A percentile compares a stretch with the other conserved stretches of the same genome.
Evolutionary conservation across 768 basidiomycete genomes (phyloP).

Genomic region (Collybia sordida): DNA sequence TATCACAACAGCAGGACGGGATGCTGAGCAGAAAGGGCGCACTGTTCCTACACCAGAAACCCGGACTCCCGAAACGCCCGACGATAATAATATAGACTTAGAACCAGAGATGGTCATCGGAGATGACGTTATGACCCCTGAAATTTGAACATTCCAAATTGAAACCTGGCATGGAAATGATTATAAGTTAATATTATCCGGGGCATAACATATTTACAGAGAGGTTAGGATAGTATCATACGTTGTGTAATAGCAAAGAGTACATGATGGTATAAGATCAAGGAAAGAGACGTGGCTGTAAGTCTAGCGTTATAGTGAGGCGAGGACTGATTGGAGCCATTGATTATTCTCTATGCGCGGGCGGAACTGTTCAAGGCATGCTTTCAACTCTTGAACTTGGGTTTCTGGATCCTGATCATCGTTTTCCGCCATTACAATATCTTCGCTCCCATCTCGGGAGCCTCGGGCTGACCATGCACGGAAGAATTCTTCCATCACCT

Average conservation of each 20-base stretch:
- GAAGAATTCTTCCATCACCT: slow-evolving; percentile 79
- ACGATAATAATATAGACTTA: slow-evolving; percentile 1
- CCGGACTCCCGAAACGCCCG: background rate
- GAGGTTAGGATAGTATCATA: background rate
- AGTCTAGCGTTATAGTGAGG: slow-evolving; percentile 23
- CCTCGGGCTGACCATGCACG: slow-evolving; percentile 50
- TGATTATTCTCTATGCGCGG: slow-evolving; percentile 72
- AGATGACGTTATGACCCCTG: background rate
- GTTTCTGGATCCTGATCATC: slow-evolving; percentile 30
- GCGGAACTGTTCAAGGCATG: slow-evolving; percentile 63
- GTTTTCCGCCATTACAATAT: slow-evolving; percentile 43
- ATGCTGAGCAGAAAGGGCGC: slow-evolving; percentile 22
- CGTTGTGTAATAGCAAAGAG: too few relatives aligned
- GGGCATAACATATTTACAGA: background rate
- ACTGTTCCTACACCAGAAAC: background rate
- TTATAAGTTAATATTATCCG: background rate
- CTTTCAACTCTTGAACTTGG: slow-evolving; percentile 54
- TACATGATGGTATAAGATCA: too few relatives aligned
- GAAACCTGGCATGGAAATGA: too few relatives aligned
- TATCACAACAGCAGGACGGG: slow-evolving; percentile 53
- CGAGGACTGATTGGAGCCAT: slow-evolving; percentile 71
- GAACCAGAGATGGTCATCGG: background rate
- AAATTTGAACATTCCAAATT: background rate
- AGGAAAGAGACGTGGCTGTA: too few relatives aligned
- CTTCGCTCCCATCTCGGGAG: slow-evolving; percentile 47